These are phyloP conservation scores for Carex parvula DNA, from an alignment of 176 grass and related monocot species.

Conservation along the genomic window DNA sequence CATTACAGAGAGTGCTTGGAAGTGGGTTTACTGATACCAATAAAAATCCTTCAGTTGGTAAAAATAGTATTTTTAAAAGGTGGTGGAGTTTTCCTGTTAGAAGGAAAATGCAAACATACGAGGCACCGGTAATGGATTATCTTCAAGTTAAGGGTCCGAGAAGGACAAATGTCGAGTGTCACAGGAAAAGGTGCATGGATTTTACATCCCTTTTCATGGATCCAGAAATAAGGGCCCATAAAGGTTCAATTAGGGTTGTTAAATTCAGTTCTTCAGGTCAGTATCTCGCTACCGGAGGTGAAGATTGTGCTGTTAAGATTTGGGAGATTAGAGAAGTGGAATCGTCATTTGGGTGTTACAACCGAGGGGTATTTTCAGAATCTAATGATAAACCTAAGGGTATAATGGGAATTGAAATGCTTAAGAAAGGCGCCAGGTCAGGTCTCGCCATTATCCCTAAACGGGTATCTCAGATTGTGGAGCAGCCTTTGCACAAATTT, in stretches of 20 bases:
- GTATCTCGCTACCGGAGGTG: slow-evolving; percentile 84
- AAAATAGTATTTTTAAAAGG: slow-evolving; percentile 34
- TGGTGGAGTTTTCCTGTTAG: slow-evolving; percentile 57
- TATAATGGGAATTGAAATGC: slow-evolving; percentile 30
- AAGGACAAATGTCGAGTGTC: slow-evolving; percentile 48
- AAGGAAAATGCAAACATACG: slow-evolving; percentile 42
- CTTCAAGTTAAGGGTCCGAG: slow-evolving; percentile 24
- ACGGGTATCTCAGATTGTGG: slow-evolving; percentile 56
- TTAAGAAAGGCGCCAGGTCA: slow-evolving; percentile 21
- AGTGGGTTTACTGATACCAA: slow-evolving; percentile 33
- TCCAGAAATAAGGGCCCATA: slow-evolving; percentile 88
- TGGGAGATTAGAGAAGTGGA: slow-evolving; percentile 82
- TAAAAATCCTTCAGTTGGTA: neutral
- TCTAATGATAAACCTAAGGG: slow-evolving; percentile 36
- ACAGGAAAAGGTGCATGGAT: slow-evolving; percentile 58
- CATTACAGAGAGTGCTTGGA: slow-evolving; percentile 32
- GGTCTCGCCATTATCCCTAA: slow-evolving; percentile 54
- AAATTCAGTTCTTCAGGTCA: slow-evolving; percentile 79
- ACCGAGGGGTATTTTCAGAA: slow-evolving; percentile 27
- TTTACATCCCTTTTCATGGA: slow-evolving; percentile 70
- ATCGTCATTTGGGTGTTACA: slow-evolving; percentile 36
- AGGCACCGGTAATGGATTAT: slow-evolving; percentile 41
- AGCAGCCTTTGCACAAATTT: slow-evolving; percentile 66
- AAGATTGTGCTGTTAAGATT: slow-evolving; percentile 63
- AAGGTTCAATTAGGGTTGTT: slow-evolving; percentile 72